Evolutionary conservation across 2,329 filamentous ascomycete genomes (phyloP).

Genomic region (Trichophyton equinum): DNA sequence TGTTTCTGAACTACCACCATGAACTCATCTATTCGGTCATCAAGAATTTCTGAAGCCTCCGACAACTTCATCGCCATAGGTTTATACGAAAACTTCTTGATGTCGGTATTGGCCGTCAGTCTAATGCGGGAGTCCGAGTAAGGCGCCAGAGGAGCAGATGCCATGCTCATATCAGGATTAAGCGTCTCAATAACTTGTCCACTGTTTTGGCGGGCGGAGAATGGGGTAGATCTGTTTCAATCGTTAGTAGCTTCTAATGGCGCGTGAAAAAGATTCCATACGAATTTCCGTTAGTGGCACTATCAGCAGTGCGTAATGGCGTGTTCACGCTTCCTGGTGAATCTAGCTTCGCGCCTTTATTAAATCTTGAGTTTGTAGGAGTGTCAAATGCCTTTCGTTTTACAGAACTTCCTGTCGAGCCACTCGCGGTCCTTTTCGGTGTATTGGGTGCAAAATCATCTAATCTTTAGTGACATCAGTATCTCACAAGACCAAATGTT

Average conservation of each 20-base stretch:
- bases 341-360: conserved; percentile 35
- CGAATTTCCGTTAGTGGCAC: conserved; percentile 28
- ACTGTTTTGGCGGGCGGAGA: conserved; percentile 63
- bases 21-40: conserved; percentile 92
- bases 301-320: conserved; percentile 11
- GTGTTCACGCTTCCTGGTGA: conserved; percentile 33
- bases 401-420: conserved; percentile 33
- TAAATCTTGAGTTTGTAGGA: conserved; percentile 31
- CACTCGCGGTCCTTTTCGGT: conserved; percentile 24
- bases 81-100: conserved; percentile 83
- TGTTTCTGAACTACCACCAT: conserved; percentile 58
- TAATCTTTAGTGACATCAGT: conserved; percentile 33
- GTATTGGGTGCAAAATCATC: conserved; percentile 58
- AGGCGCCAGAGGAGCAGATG: conserved; percentile 58
- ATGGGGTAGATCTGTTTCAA: conserved; percentile 40
- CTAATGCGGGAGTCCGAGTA: conserved; percentile 67
- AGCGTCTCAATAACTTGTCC: conserved; percentile 75
- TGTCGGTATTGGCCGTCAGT: conserved; percentile 72
- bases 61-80: conserved; percentile 90
- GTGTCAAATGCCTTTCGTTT: conserved; percentile 44
- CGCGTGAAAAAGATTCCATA: not conserved
- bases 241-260: conserved; percentile 11
- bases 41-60: conserved; percentile 81
- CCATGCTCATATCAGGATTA: conserved; percentile 57
- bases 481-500: not conserved